Evolutionary conservation across 257 asterid species (phyloP).

Genomic region (Solanum arcanum): DNA sequence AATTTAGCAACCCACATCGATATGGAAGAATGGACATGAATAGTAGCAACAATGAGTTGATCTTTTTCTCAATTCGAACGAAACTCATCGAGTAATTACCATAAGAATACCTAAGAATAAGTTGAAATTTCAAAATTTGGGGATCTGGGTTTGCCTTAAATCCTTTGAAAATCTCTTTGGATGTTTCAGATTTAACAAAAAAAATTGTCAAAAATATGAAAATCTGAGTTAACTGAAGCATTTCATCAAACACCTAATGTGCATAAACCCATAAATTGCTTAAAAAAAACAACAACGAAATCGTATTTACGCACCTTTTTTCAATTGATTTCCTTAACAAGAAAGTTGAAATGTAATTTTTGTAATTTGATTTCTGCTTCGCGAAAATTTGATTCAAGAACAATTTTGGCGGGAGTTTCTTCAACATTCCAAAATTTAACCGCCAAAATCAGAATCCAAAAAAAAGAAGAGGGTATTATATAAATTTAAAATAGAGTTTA

Average conservation of each 20-base stretch:
- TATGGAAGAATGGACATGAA: slow-evolving; percentile 39
- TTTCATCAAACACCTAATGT: neutral
- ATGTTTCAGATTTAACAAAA: slow-evolving; percentile 12
- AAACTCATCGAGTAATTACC: slow-evolving; percentile 76
- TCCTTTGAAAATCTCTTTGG: slow-evolving; percentile 35
- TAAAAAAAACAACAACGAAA: neutral
- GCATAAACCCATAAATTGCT: neutral
- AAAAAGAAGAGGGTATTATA: neutral
- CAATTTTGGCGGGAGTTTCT: neutral
- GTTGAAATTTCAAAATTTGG: slow-evolving; percentile 36
- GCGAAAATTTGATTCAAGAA: neutral
- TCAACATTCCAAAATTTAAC: neutral
- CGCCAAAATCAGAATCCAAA: neutral
- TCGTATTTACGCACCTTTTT: neutral
- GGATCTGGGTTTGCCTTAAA: slow-evolving; percentile 50
- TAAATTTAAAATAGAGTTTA: neutral
- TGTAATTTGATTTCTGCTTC: neutral
- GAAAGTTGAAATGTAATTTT: neutral
- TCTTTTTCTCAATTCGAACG: slow-evolving; percentile 32
- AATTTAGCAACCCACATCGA: slow-evolving; percentile 43
- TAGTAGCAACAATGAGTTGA: slow-evolving; percentile 35
- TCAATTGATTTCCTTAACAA: neutral
- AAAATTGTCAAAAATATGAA: neutral
- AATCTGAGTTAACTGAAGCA: neutral
- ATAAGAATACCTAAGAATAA: slow-evolving; percentile 40